Evolutionary conservation across 2,329 filamentous ascomycete species (phyloP).

Genomic region (Fusarium buharicum): DNA sequence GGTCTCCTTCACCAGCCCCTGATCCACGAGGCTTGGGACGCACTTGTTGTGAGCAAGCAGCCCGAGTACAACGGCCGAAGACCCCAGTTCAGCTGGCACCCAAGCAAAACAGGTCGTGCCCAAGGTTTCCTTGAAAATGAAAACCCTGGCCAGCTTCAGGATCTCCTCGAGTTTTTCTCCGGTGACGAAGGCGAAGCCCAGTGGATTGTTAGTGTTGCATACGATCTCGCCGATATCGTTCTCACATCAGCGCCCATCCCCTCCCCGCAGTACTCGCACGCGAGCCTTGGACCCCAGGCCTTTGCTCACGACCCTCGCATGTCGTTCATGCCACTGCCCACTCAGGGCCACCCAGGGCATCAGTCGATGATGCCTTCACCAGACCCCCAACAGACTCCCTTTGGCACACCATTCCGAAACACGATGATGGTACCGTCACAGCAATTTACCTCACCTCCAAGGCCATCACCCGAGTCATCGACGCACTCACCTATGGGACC

Average conservation of each 20-base stretch:
- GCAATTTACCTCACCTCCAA: constrained; percentile 41
- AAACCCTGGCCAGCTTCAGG: constrained; percentile 70
- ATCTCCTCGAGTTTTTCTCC: constrained; percentile 73
- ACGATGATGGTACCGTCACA: constrained; percentile 51
- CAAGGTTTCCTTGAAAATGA: constrained; percentile 71
- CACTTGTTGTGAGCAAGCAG: constrained; percentile 63
- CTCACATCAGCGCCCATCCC: constrained; percentile 49
- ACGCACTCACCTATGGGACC: constrained; percentile 49
- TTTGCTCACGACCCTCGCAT: constrained; percentile 46
- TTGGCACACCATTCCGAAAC: constrained; percentile 47
- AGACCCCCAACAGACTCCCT: constrained; percentile 46
- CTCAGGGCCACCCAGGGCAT: constrained; percentile 46
- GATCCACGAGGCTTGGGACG: constrained; percentile 70
- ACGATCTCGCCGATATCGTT: constrained; percentile 64
- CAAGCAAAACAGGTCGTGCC: constrained; percentile 65
- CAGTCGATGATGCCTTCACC: constrained; percentile 47
- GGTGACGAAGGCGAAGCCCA: constrained; percentile 66
- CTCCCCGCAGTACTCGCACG: constrained; percentile 48
- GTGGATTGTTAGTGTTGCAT: constrained; percentile 67
- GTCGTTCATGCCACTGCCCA: constrained; percentile 48
- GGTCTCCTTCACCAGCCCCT: constrained; percentile 73
- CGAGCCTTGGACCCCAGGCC: constrained; percentile 42
- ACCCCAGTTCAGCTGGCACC: constrained; percentile 71
- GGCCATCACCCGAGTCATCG: constrained; percentile 49
- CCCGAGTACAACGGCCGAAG: constrained; percentile 64